These are phyloP conservation scores for Tremella mesenterica DNA, from an alignment of 768 basidiomycete species.

Conservation along the genomic window DNA sequence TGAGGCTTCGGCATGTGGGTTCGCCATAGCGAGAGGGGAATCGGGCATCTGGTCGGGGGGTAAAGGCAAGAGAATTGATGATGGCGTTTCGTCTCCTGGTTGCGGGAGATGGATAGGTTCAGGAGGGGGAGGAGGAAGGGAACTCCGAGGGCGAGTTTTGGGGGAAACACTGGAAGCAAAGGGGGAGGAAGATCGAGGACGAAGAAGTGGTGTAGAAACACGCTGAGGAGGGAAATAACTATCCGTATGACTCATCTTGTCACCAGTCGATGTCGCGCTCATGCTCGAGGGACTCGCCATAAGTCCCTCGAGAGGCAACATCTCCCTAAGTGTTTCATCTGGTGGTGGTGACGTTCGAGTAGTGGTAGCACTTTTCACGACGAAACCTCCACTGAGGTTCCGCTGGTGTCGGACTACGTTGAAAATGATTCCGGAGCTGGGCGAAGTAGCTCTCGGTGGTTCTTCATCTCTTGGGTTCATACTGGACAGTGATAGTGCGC, in stretches of 20 bases:
- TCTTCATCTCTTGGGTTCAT: neutral
- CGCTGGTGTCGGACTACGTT: neutral
- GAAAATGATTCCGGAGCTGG: neutral
- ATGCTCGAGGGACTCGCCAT: neutral
- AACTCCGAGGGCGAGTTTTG: neutral
- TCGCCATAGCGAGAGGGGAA: conserved; percentile 7
- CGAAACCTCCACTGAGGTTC: neutral
- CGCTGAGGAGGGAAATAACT: neutral
- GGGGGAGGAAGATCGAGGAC: neutral
- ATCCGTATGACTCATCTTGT: neutral
- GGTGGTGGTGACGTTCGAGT: neutral
- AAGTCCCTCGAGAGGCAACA: neutral
- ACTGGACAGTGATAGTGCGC: neutral
- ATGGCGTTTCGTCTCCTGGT: conserved; percentile 9
- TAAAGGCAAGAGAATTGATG: conserved; percentile 12
- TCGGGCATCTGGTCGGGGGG: conserved; percentile 32
- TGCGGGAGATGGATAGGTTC: conserved; percentile 14
- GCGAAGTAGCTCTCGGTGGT: neutral
- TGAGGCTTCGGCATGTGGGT: neutral
- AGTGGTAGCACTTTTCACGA: neutral
- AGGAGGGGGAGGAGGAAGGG: conserved; percentile 12
- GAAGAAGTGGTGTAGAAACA: neutral
- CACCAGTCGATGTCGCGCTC: neutral
- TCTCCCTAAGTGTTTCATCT: neutral
- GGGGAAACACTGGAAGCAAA: neutral